Conservation (phyloP, 2,329 filamentous ascomycete genomes). For the Coniella vitis region DNA sequence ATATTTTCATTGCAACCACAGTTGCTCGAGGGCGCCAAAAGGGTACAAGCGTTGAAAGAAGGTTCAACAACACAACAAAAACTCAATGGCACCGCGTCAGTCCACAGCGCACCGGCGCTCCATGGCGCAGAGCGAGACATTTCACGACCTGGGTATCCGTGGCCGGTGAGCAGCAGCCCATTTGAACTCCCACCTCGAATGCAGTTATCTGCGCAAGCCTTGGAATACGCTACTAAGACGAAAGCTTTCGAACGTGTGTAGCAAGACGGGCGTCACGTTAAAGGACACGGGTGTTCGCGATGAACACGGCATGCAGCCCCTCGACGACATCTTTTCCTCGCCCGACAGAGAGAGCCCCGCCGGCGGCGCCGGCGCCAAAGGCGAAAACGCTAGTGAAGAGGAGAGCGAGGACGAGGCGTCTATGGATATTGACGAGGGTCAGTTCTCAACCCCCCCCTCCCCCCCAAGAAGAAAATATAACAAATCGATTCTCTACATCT, state of each 20-base stretch:
- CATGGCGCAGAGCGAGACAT: conserved; percentile 36
- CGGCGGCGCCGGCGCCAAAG: conserved; percentile 27
- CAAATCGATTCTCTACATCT: no score
- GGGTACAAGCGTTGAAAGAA: background rate
- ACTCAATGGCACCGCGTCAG: conserved; percentile 31
- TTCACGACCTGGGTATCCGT: conserved; percentile 42
- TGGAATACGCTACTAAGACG: background rate
- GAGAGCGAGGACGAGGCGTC: conserved; percentile 40
- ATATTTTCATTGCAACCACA: no score
- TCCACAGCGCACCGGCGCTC: conserved; percentile 29
- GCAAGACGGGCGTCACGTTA: conserved; percentile 83
- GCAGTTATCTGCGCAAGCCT: background rate
- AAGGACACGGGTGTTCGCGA: conserved; percentile 75
- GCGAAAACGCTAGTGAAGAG: conserved; percentile 26
- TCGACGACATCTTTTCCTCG: conserved; percentile 84
- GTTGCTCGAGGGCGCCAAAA: no score
- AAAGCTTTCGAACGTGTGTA: conserved; percentile 30
- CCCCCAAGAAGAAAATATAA: no score
- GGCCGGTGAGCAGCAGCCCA: conserved; percentile 34
- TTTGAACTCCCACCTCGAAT: background rate
- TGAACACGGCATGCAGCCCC: conserved; percentile 84
- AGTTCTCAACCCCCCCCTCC: conserved; percentile 21
- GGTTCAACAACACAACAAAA: background rate
- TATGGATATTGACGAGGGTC: conserved; percentile 38
- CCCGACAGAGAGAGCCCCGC: conserved; percentile 50